Evolutionary conservation across 768 basidiomycete species (phyloP).

Genomic region (Agrocybe pediades): DNA sequence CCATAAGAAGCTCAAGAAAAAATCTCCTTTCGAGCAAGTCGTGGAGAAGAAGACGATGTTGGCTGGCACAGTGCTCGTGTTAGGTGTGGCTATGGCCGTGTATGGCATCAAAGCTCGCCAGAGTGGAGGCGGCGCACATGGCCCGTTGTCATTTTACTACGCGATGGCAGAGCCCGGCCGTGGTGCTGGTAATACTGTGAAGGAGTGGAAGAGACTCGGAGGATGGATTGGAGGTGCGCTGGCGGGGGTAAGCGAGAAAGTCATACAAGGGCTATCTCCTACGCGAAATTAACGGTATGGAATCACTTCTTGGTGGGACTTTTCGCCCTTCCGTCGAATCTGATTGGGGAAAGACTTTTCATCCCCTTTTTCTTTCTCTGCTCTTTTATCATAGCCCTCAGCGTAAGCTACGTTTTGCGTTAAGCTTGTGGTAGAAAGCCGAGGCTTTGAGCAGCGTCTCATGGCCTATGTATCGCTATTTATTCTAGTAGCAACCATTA

Average conservation of each 20-base stretch:
- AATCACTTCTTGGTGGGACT: neutral
- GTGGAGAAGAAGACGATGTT: slow-evolving; percentile 49
- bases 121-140: slow-evolving; percentile 11
- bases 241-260: slow-evolving; percentile 20
- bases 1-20: slow-evolving; percentile 20
- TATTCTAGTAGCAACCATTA: neutral
- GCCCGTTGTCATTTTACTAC: slow-evolving; percentile 16
- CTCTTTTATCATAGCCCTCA: too few relatives aligned
- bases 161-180: slow-evolving; percentile 23
- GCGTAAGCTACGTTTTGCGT: too few relatives aligned
- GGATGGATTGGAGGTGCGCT: slow-evolving; percentile 26
- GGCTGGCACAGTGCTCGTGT: slow-evolving; percentile 66
- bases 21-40: slow-evolving; percentile 24
- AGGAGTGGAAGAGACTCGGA: slow-evolving; percentile 21
- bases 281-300: slow-evolving; percentile 3
- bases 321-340: too few relatives aligned
- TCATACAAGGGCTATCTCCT: slow-evolving; percentile 14
- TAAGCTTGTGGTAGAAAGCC: too few relatives aligned
- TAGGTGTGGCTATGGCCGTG: slow-evolving; percentile 71
- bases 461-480: neutral
- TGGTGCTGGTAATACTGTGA: slow-evolving; percentile 13
- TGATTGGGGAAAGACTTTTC: too few relatives aligned
- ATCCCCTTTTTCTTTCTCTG: too few relatives aligned
- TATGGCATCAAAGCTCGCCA: slow-evolving; percentile 43
- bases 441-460: neutral